Evolutionary conservation across 148 eudicot genomes (phyloP).

Genomic region (Cornus florida): DNA sequence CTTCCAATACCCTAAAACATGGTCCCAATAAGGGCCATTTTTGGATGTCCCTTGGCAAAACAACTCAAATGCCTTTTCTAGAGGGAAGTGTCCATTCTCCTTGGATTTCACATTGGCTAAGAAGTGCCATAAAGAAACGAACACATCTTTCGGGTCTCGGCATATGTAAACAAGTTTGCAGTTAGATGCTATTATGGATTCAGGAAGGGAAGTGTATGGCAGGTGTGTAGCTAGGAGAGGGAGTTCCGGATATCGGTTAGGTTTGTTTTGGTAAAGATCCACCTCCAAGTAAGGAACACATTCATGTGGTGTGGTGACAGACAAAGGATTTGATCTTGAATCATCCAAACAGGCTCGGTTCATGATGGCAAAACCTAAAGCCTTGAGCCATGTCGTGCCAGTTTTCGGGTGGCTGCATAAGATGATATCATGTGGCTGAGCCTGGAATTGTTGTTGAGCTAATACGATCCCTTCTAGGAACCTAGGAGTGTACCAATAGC

Average conservation of each 20-base stretch:
- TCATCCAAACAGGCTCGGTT: slow-evolving; percentile 6
- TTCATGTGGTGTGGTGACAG: slow-evolving; percentile 11
- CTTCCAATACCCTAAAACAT: slow-evolving; percentile 9
- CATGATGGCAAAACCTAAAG: slow-evolving; percentile 10
- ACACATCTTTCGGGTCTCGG: no score
- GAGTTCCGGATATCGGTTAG: background rate
- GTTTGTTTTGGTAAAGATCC: slow-evolving; percentile 9
- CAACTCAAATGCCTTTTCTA: slow-evolving; percentile 21
- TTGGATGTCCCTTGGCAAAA: slow-evolving; percentile 13
- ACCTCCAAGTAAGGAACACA: slow-evolving; percentile 18
- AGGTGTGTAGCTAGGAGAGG: background rate
- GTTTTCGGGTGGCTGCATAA: slow-evolving; percentile 18
- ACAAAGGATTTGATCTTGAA: background rate
- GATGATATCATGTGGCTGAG: slow-evolving; percentile 10
- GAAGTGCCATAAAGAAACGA: slow-evolving; percentile 13
- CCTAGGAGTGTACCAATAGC: slow-evolving; percentile 19
- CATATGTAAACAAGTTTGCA: slow-evolving; percentile 11
- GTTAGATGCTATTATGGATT: background rate
- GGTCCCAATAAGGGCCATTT: slow-evolving; percentile 24
- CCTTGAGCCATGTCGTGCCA: slow-evolving; percentile 25
- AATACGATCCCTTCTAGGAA: background rate
- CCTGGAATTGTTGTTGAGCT: slow-evolving; percentile 7
- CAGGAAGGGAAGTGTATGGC: background rate
- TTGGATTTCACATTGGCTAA: slow-evolving; percentile 9
- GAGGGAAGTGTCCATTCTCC: background rate